phyloP scores from a whole-genome alignment of 208 protist genomes.

The Crithidia brevicula region DNA sequence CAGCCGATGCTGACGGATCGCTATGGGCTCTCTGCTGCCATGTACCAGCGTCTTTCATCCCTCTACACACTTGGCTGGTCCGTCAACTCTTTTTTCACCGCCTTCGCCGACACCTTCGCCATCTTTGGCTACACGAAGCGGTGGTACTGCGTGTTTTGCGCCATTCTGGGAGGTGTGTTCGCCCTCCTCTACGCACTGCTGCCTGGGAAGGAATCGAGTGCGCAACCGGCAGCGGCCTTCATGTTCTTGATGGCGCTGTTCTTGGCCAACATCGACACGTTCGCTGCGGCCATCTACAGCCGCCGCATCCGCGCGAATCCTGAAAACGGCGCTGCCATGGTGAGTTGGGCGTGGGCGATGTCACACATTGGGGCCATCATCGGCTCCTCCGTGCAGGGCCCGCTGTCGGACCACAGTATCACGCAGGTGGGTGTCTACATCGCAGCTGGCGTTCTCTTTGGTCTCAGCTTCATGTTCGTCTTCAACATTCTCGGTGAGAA shows the following conservation, averaged over 20 bases:
- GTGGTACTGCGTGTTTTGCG: constrained; percentile 65
- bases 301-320: constrained; percentile 56
- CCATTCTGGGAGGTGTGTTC: constrained; percentile 42
- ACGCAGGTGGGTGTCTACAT: constrained; percentile 49
- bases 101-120: constrained; percentile 65
- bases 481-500: constrained; percentile 71
- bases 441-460: constrained; percentile 41
- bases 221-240: constrained; percentile 41
- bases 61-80: constrained; percentile 65
- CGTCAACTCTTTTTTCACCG: constrained; percentile 64
- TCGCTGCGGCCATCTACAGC: constrained; percentile 72
- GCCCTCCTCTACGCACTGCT: constrained; percentile 54
- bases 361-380: constrained; percentile 49
- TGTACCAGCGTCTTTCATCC: constrained; percentile 61
- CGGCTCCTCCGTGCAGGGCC: constrained; percentile 49
- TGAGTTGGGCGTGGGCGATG: constrained; percentile 69
- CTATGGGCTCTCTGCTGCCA: constrained; percentile 40
- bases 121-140: constrained; percentile 79
- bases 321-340: constrained; percentile 39
- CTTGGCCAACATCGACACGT: constrained; percentile 67
- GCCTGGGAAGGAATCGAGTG: constrained; percentile 43
- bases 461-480: constrained; percentile 43
- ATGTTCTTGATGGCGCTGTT: constrained; percentile 56
- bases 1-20: constrained; percentile 35
- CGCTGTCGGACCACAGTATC: constrained; percentile 49